Evolutionary conservation across 768 basidiomycete species (phyloP).

Genomic region (Amanita brunnescens): DNA sequence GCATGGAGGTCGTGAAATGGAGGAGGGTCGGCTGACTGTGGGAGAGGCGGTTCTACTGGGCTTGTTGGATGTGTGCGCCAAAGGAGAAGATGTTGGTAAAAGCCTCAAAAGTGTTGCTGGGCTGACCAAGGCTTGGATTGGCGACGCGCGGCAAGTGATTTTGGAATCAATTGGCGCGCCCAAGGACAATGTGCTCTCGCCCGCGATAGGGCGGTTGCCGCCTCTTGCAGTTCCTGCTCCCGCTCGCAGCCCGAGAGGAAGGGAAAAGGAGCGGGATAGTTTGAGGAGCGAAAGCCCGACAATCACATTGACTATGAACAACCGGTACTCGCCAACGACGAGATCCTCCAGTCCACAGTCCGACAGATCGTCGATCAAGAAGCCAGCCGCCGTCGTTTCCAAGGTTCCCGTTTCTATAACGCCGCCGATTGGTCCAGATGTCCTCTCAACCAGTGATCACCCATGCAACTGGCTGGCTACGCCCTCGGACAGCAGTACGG

Average conservation of each 20-base stretch:
- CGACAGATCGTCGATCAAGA: neutral
- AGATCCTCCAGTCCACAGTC: neutral
- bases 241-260: neutral
- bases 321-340: neutral
- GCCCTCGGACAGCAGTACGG: constrained; percentile 1
- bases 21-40: constrained; percentile 8
- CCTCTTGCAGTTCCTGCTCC: neutral
- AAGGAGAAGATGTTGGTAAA: constrained; percentile 4
- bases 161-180: neutral
- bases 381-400: neutral
- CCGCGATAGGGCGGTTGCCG: neutral
- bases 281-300: neutral
- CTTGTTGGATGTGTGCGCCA: constrained; percentile 14
- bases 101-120: constrained; percentile 1
- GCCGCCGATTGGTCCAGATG: neutral
- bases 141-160: neutral
- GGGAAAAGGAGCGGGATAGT: constrained; percentile 2
- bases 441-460: neutral
- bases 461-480: neutral
- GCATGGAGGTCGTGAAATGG: neutral
- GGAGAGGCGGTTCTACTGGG: constrained; percentile 24
- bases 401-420: neutral
- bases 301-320: neutral
- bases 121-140: constrained; percentile 4
- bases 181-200: neutral